These are phyloP conservation scores for Talaromyces sp. DNA, from an alignment of 2,329 filamentous ascomycete genomes.

Conservation along the genomic window DNA sequence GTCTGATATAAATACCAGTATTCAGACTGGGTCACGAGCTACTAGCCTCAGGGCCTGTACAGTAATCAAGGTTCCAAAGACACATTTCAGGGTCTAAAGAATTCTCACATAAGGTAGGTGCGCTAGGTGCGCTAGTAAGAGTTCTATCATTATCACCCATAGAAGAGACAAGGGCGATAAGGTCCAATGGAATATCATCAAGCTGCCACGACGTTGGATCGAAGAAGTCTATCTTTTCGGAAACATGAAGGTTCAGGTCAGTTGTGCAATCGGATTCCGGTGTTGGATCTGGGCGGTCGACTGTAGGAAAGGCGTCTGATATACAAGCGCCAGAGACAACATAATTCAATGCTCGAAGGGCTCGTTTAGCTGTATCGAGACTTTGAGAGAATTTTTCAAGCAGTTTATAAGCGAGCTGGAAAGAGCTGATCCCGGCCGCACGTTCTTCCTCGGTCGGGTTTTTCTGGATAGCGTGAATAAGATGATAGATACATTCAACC, in stretches of 20 bases:
- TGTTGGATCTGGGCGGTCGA: background rate
- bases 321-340: background rate
- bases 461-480: background rate
- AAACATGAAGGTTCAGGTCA: background rate
- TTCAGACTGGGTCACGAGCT: no score
- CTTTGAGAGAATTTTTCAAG: background rate
- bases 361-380: background rate
- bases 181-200: conserved; percentile 1
- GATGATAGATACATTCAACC: conserved; percentile 3
- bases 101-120: background rate
- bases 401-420: background rate
- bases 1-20: no score
- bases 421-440: background rate
- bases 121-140: background rate
- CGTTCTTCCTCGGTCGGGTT: background rate
- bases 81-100: background rate
- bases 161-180: background rate
- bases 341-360: background rate
- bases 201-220: conserved; percentile 1
- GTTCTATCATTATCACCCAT: background rate
- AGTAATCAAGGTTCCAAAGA: no score
- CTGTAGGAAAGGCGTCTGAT: background rate
- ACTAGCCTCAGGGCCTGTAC: no score
- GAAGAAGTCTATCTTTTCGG: background rate
- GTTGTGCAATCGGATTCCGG: background rate